Evolutionary conservation across 805 yeast species (phyloP).

Genomic region (Kodamaea neixiangensis): DNA sequence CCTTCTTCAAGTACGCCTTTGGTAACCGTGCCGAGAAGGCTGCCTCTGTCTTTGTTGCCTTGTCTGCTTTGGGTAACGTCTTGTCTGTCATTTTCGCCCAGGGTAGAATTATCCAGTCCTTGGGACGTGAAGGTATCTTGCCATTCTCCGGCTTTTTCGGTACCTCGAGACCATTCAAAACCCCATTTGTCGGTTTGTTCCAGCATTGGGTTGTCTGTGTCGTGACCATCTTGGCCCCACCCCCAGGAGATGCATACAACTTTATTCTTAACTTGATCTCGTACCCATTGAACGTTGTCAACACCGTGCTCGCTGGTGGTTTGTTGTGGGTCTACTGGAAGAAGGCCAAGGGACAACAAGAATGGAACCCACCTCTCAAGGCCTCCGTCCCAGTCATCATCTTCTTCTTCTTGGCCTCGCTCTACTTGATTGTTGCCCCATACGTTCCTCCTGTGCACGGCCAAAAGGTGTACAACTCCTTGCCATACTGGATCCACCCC

Average conservation of each 20-base stretch:
- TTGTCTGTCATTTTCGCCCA: conserved; percentile 79
- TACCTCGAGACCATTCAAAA: conserved; percentile 65
- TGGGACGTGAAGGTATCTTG: conserved; percentile 79
- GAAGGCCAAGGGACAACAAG: conserved; percentile 44
- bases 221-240: conserved; percentile 69
- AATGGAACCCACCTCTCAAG: conserved; percentile 73
- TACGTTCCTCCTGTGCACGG: conserved; percentile 72
- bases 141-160: conserved; percentile 77
- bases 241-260: conserved; percentile 87
- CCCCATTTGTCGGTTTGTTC: conserved; percentile 72
- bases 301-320: conserved; percentile 64
- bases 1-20: conserved; percentile 71
- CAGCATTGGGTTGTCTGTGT: conserved; percentile 79
- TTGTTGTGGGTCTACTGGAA: conserved; percentile 58
- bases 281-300: conserved; percentile 78
- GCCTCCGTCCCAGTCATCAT: conserved; percentile 63
- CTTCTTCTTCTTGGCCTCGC: conserved; percentile 65
- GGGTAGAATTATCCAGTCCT: conserved; percentile 76
- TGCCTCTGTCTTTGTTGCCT: conserved; percentile 75
- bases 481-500: conserved; percentile 80
- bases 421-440: conserved; percentile 74
- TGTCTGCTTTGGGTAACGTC: conserved; percentile 81
- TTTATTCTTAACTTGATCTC: conserved; percentile 78
- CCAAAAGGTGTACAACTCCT: conserved; percentile 63
- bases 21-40: conserved; percentile 71